Evolutionary conservation across 306 rosid species (phyloP), one percentile per base, ranked within the genome.

Genomic region (Clitoria ternatea): DNA sequence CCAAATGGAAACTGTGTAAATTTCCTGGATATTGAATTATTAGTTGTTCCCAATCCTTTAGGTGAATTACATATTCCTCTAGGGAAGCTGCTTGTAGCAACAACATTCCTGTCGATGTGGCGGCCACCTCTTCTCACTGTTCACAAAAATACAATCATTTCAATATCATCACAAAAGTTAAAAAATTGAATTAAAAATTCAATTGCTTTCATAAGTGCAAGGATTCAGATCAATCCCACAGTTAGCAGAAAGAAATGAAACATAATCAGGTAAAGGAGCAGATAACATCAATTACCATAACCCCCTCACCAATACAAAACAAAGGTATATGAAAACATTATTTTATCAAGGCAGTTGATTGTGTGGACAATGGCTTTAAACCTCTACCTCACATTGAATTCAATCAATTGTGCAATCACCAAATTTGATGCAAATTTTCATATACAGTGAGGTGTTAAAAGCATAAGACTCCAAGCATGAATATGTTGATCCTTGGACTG

Each of bases 111-210:
- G 44, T 81, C 64, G 5, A 42, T 24, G 71, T 14, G 4, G 40
- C 33, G 45, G 35, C 76, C 61, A 27, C 76, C 76, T 60, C 59
- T 79, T 66, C 69, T 79, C 39, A 59, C 86, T 79, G 75, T 42
- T 48, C 0, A 60, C 36, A 70, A 57, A 72, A 60, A 77, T 26
- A 70, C 30, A 36, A 56, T 12, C 37, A 42, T 54, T 65, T 63
- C 8, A 47, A 26, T 32, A 56, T 30, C 19, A 5, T 42, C 2
- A 50, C 9, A 42, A 33, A 55, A n/a, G 43, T 20, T 68, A 66
- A 26, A 37, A n/a, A 48, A 60, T 20, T 56, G 14, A 74, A 64
- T 11, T 10, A 78, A 32, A 33, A 2, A 4, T 17, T 36, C 53
- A 64, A 48, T 43, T 8, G 20, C 45, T 70, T 70, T n/a, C 5